Conservation (phyloP, 2,329 filamentous ascomycete species). For the Penicillium vulpinum region DNA sequence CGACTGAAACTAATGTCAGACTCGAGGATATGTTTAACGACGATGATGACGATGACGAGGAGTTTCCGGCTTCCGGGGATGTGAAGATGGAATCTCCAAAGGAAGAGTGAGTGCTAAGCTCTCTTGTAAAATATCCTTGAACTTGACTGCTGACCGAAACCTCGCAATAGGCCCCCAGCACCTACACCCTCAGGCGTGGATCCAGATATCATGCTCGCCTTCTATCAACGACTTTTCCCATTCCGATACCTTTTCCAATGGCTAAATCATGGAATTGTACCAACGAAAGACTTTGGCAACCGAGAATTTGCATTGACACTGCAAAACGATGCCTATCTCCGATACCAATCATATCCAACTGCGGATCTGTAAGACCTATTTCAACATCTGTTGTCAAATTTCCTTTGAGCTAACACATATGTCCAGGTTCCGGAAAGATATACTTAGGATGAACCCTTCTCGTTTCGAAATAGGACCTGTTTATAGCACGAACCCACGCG, state of each 20-base stretch:
- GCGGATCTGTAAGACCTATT: conserved; percentile 57
- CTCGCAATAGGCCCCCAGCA: conserved; percentile 28
- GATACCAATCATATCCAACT: conserved; percentile 79
- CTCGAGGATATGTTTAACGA: conserved; percentile 63
- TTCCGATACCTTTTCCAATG: conserved; percentile 95
- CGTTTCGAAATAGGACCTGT: conserved; percentile 99
- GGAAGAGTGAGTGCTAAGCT: conserved; percentile 35
- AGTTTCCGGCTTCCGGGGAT: conserved; percentile 56
- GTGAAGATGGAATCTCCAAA: conserved; percentile 44
- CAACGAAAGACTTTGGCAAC: conserved; percentile 83
- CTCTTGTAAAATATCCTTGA: not conserved
- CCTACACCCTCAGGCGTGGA: conserved; percentile 59
- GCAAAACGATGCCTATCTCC: conserved; percentile 86
- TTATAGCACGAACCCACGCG: conserved; percentile 89
- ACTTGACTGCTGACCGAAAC: conserved; percentile 12
- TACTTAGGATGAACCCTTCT: conserved; percentile 80
- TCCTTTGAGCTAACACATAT: conserved; percentile 21
- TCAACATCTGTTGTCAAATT: not conserved
- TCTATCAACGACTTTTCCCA: conserved; percentile 93
- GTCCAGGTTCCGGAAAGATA: conserved; percentile 78
- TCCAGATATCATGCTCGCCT: conserved; percentile 83
- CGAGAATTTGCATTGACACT: conserved; percentile 96
- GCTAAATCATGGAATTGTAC: conserved; percentile 89
- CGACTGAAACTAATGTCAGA: conserved; percentile 36
- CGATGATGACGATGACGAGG: conserved; percentile 54